Evolutionary conservation across 2,329 filamentous ascomycete species (phyloP).

Genomic region (Phyllosticta ampelicida): DNA sequence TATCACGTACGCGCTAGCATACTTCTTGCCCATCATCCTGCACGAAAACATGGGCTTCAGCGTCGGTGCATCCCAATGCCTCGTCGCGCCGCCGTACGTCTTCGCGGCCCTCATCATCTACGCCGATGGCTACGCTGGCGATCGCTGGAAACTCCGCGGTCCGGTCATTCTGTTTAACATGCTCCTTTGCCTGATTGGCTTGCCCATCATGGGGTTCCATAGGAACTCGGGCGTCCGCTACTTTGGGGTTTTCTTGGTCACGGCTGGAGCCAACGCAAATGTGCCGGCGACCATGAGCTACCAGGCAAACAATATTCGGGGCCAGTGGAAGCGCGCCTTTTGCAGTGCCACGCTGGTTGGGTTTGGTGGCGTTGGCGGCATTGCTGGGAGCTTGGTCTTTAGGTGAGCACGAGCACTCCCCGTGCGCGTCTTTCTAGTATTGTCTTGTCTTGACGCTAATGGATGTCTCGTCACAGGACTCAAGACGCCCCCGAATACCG

Average conservation of each 20-base stretch:
- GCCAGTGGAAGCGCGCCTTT: conserved; percentile 80
- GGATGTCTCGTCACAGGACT: conserved; percentile 13
- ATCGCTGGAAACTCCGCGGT: conserved; percentile 55
- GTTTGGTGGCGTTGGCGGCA: conserved; percentile 68
- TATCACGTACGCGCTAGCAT: conserved; percentile 64
- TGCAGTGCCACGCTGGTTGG: conserved; percentile 66
- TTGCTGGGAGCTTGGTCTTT: conserved; percentile 65
- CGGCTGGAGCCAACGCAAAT: conserved; percentile 67
- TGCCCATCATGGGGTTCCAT: conserved; percentile 63
- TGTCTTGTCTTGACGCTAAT: neutral
- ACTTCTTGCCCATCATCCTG: conserved; percentile 70
- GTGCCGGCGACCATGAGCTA: conserved; percentile 65
- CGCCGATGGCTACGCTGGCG: conserved; percentile 52
- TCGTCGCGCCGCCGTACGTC: conserved; percentile 44
- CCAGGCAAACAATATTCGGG: conserved; percentile 79
- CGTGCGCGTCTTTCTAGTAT: too few species aligned
- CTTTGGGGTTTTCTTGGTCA: conserved; percentile 65
- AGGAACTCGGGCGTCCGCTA: conserved; percentile 49
- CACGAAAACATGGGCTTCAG: conserved; percentile 50
- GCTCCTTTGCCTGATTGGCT: conserved; percentile 54
- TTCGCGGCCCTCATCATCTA: conserved; percentile 28
- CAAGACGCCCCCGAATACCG: conserved; percentile 28
- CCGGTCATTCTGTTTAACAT: conserved; percentile 57
- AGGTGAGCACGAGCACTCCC: conserved; percentile 18
- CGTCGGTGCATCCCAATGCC: conserved; percentile 54